phyloP scores from a whole-genome alignment of 2,329 filamentous ascomycete genomes.

The Aspergillus intermedius region DNA sequence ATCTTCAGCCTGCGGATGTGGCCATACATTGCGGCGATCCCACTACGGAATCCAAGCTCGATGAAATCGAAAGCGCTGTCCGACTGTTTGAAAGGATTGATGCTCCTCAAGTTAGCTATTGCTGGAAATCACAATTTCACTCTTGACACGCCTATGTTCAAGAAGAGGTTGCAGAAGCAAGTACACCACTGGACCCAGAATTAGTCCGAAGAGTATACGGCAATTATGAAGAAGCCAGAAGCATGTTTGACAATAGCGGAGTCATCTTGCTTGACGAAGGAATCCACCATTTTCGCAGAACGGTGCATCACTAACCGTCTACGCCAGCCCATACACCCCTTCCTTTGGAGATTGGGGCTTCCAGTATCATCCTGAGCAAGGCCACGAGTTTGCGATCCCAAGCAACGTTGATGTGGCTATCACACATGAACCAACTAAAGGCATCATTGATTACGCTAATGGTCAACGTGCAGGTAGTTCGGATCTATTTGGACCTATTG shows the following conservation, averaged over 20 bases:
- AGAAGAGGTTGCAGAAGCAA: conserved; percentile 22
- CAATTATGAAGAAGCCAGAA: conserved; percentile 29
- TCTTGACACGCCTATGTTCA: conserved; percentile 33
- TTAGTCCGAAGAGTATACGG: conserved; percentile 36
- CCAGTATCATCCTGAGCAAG: conserved; percentile 37
- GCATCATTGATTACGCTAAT: conserved; percentile 44
- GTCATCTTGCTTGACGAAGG: conserved; percentile 49
- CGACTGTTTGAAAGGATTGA: conserved; percentile 37
- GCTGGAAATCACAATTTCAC: conserved; percentile 52
- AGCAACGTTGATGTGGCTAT: conserved; percentile 43
- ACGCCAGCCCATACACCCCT: conserved; percentile 51
- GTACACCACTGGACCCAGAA: conserved; percentile 18
- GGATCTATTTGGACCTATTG: conserved; percentile 25
- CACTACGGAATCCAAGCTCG: conserved; percentile 37
- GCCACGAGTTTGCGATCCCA: conserved; percentile 33
- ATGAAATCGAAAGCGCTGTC: conserved; percentile 39
- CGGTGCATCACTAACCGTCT: conserved; percentile 45
- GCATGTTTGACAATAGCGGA: conserved; percentile 36
- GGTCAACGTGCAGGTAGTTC: conserved; percentile 27
- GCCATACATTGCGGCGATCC: conserved; percentile 51
- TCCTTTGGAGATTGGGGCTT: conserved; percentile 44
- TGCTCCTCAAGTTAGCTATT: conserved; percentile 49
- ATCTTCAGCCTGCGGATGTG: conserved; percentile 38
- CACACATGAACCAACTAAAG: conserved; percentile 51
- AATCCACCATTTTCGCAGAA: conserved; percentile 46